Base-by-base conservation (phyloP, 1,139 yeast genomes). In the Zygoascus hellenicus region DNA sequence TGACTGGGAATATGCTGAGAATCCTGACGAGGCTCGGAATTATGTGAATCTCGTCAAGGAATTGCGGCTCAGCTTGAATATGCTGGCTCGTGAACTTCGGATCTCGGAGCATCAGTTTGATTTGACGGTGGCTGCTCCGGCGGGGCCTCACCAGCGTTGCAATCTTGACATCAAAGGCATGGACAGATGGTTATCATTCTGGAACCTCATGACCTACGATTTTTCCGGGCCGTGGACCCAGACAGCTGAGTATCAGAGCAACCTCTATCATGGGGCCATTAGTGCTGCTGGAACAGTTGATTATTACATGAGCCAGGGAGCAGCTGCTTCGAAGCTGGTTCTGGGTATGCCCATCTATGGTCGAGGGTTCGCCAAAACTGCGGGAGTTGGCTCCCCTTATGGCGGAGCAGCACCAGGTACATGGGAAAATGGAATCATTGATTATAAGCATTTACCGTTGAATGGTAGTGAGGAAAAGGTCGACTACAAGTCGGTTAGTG, bases 161-260 rank as follows among this genome's bases (percentile, higher is more conserved):
- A 56, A 64, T 3, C 68, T 82, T 45, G 64, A 74, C 9, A 58
- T 87, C 1, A 44, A 52, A 0, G 74, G 71, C 11, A 74, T 90
- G 76, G 83, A 83, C 55, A 63, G 62, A 31, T 74, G 74, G 55
- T 60, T 92, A 33, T 68, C 79, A 28, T 78, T 78, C 55, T 89
- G 92, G 85, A 90, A 90, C 62, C 64, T 92, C 52, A 90, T 92
- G 97, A 79, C 94, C 38, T 92, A 92, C 62, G 97, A 92, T 62
- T 85, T 79, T 58, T 70, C 80, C 3, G 97, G 97, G 0, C 71
- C 76, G 1, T 89, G 96, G 96, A 79, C 90, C 1, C 55, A 63
- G 0, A 58, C 50, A 5, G 75, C 83, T 0, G 83, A 77, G 1
- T 82, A 76, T 58, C 96, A 87, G 54, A 78, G 94, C 7, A 88